Evolutionary conservation across 441 rosid genomes (phyloP).

Genomic region (Populus hybrid): DNA sequence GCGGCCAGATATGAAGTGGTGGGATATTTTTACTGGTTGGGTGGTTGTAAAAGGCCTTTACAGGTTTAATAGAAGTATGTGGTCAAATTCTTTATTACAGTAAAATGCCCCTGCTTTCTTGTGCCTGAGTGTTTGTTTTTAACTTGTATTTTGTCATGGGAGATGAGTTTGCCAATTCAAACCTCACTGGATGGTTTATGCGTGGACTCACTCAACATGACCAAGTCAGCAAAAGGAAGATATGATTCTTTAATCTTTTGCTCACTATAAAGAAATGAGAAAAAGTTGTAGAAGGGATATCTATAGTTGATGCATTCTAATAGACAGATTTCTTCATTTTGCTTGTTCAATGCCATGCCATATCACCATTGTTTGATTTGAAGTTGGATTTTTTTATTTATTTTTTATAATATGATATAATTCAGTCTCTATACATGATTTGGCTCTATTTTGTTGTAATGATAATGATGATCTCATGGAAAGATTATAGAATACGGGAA

Average conservation of each 20-base stretch:
- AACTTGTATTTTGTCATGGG: not conserved
- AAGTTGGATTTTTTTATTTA: not conserved
- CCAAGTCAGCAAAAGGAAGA: not conserved
- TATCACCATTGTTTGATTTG: not conserved
- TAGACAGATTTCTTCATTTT: too few relatives aligned
- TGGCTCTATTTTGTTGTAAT: not conserved
- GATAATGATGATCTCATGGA: not conserved
- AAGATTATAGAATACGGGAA: not conserved
- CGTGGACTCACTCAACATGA: not conserved
- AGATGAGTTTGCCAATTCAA: not conserved
- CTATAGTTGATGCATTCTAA: too few relatives aligned
- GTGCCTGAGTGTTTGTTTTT: not conserved
- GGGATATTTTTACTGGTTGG: not conserved
- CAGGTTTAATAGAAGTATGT: not conserved
- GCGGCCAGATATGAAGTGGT: not conserved
- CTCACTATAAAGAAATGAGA: not conserved
- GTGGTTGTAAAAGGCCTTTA: not conserved
- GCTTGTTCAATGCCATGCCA: not conserved
- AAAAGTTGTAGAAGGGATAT: slow-evolving; percentile 8
- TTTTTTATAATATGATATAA: not conserved
- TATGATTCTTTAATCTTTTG: not conserved
- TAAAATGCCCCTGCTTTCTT: not conserved
- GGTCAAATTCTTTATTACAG: not conserved
- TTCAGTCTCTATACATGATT: not conserved
- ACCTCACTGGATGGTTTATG: not conserved